A percentile compares a stretch with the other conserved stretches of the same genome.
Conservation (phyloP, 2,329 filamentous ascomycete species). For the Dactylella cylindrospora region DNA sequence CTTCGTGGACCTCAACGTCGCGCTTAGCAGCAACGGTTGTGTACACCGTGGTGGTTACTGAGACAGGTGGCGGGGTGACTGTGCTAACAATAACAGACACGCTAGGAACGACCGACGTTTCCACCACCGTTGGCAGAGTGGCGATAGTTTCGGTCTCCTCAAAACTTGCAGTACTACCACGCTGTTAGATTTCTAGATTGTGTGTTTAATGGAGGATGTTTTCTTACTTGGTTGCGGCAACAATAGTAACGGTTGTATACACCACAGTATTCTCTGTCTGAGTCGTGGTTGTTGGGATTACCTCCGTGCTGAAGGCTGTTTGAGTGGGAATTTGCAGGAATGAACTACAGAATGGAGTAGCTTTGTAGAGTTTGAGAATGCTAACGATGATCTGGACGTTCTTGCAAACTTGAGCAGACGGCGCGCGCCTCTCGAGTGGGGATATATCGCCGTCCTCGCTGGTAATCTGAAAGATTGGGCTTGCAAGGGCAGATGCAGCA, state of each 20-base stretch:
- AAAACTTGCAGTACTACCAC: not conserved
- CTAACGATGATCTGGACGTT: slow-evolving; percentile 1
- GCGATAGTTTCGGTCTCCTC: not conserved
- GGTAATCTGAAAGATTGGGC: not conserved
- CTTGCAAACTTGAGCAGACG: not conserved
- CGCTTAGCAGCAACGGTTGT: slow-evolving; percentile 1
- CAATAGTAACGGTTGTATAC: slow-evolving; percentile 6
- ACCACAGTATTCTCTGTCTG: slow-evolving; percentile 4
- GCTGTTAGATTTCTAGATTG: not conserved
- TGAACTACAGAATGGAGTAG: slow-evolving; percentile 3
- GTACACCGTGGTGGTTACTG: slow-evolving; percentile 5
- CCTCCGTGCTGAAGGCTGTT: not conserved
- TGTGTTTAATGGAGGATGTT: not conserved
- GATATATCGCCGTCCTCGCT: not conserved
- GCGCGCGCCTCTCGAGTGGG: not conserved
- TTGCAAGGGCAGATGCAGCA: not conserved
- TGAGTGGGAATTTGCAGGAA: slow-evolving; percentile 3
- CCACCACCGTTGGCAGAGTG: not conserved
- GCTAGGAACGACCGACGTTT: not conserved
- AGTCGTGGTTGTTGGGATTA: slow-evolving; percentile 1
- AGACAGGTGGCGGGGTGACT: not conserved
- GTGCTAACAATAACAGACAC: not conserved
- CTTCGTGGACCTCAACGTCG: not conserved
- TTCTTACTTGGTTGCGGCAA: slow-evolving; percentile 7
- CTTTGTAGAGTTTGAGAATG: not conserved